Evolutionary conservation across 768 basidiomycete species (phyloP), one percentile per base, ranked within the genome.

Genomic region (Tephrocybe sp.): DNA sequence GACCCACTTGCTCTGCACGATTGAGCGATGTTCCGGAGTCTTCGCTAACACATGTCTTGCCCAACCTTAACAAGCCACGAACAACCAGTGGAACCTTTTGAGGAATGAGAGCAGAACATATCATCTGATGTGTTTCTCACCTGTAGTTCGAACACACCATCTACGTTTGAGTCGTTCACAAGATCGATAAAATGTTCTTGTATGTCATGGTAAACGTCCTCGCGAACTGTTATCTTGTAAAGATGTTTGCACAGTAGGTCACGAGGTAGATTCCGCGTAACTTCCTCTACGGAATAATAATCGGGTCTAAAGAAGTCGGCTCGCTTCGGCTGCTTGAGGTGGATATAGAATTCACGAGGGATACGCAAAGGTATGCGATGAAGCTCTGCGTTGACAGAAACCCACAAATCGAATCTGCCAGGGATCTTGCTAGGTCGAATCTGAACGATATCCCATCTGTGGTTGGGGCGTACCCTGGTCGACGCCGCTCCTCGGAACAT

Each of bases 141-240:
- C 79, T 98, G 94, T 16, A 87, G 76, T 69, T 99, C 97, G 60
- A 87, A 99, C 3, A 97, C 89, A 1, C 92, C 93, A 58, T 98
- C 93, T 8, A 98, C 92, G 61, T 90, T 92, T 0, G 95, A 91
- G 60, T 95, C 90, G 61, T 97, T 97, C 51, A 83, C 91, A 42
- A 98, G 75, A 63, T 94, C 87, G 15, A 92, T 86, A 62, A 98
- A 98, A 64, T 97, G 92, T 48, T 92, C 87, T 58, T 92, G 87
- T 25, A 87, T 89, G 25, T 89, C 83, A 25, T 87, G 75, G 67
- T 89, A 99, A 13, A 86, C 70, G 5, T 88, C 86, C 63, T 98
- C 97, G 26, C 86, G 79, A 19, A 94, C 91, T 9, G 79, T 71
- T 22, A 98, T 72, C 58, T 85, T 87, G 73, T 90, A 96, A 1